A percentile compares a stretch with the other conserved stretches of the same genome.
phyloP scores from a whole-genome alignment of 2,329 filamentous ascomycete species.

The Fusarium sp. region DNA sequence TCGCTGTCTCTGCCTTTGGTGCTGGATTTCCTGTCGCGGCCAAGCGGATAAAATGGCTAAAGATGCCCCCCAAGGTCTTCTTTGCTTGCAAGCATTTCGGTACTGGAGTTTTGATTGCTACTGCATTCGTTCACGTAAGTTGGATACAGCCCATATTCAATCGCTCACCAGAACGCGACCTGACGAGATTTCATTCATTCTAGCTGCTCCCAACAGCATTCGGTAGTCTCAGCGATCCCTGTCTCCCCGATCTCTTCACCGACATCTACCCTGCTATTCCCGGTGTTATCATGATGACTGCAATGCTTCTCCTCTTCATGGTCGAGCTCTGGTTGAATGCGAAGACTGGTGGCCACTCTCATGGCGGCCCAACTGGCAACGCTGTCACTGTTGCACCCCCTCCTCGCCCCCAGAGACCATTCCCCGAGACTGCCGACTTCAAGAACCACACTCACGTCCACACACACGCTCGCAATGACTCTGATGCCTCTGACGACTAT shows the following conservation, averaged over 20 bases:
- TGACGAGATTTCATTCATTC: slow-evolving; percentile 9
- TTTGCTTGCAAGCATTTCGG: slow-evolving; percentile 76
- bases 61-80: slow-evolving; percentile 68
- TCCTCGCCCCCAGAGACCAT: slow-evolving; percentile 14
- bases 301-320: slow-evolving; percentile 72
- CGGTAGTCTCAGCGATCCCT: slow-evolving; percentile 63
- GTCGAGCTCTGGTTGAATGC: slow-evolving; percentile 72
- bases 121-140: slow-evolving; percentile 77
- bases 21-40: slow-evolving; percentile 66
- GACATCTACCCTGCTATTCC: slow-evolving; percentile 72
- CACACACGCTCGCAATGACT: slow-evolving; percentile 11
- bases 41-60: slow-evolving; percentile 70
- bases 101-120: slow-evolving; percentile 79
- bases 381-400: slow-evolving; percentile 12
- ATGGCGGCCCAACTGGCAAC: slow-evolving; percentile 67
- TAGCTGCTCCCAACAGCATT: slow-evolving; percentile 72
- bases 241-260: slow-evolving; percentile 71
- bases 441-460: not conserved
- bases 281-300: slow-evolving; percentile 74
- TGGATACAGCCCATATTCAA: too few relatives aligned
- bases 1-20: slow-evolving; percentile 47
- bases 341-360: slow-evolving; percentile 70
- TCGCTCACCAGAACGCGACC: not conserved
- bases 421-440: not conserved
- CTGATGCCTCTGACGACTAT: not conserved